Conservation (phyloP, 345 rosid species). For the Eucalyptus caleyi region DNA sequence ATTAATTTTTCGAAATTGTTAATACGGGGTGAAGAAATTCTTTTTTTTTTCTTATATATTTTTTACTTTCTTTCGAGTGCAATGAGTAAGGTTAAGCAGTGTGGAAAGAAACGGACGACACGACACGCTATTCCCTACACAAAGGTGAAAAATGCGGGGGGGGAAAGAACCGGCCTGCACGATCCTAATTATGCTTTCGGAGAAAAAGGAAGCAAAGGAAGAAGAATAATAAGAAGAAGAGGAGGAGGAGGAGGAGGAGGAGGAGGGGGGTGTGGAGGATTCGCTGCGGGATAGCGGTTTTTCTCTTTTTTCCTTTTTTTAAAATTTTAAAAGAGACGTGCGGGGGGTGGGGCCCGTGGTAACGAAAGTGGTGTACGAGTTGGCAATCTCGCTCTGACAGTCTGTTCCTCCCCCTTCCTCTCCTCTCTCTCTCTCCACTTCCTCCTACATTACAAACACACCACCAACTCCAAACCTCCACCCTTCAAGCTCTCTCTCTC, state of each 20-base stretch:
- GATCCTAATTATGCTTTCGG: not conserved
- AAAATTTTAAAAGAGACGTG: not conserved
- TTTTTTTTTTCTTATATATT: not conserved
- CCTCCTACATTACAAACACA: not conserved
- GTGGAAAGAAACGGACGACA: not conserved
- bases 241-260: not conserved
- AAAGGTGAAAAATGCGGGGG: not conserved
- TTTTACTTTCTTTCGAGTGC: not conserved
- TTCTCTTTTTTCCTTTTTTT: not conserved
- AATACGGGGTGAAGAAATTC: not conserved
- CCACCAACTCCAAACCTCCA: not conserved
- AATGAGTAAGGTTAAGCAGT: not conserved
- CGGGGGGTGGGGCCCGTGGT: not conserved
- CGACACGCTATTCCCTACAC: not conserved
- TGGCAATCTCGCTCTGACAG: not conserved
- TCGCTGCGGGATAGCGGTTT: not conserved
- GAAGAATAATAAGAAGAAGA: not conserved
- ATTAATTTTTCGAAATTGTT: not conserved
- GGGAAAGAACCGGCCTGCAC: not conserved
- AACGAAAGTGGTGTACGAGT: not conserved
- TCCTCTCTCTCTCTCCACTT: too few relatives aligned
- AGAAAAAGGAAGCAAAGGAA: not conserved
- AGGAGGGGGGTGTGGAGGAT: too few relatives aligned
- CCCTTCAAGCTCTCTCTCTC: not conserved
- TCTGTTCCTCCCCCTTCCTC: not conserved